Evolutionary conservation across 2,329 filamentous ascomycete species (phyloP), one percentile per base, ranked within the genome.

Genomic region (Celoporthe dispersa): DNA sequence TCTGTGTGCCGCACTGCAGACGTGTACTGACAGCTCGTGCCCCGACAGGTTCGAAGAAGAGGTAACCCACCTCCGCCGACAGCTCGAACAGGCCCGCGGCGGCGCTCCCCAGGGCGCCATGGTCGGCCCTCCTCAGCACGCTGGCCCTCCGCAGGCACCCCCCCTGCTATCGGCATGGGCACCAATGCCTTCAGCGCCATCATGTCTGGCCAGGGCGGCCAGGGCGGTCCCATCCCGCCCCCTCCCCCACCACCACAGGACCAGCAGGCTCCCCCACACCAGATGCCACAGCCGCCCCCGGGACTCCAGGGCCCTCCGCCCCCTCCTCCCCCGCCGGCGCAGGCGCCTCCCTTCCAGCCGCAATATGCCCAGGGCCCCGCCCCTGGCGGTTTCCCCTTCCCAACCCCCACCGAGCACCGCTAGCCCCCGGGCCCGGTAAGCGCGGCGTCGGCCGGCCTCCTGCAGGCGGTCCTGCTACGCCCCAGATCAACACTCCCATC

Each of bases 121-220:
- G 77, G 87, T 87, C 73, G 91, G 90, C 22, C 90, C 90, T 55
- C 88, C 91, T 71, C 91, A 92, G 77, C 93, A 96, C 73, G 88
- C 88, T 70, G 93, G 91, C 59, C 92, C 94, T 69, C 90, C 92
- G 64, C 93, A 96, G 81, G 92, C 94, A 73, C 92, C 92, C 95
- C 96, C 48, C 94, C 93, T 55, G 92, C 93, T 64, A 92, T 98
- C 75, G 93, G 94, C 37, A 92, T 97, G 77, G 94, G 95, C 35
- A 95, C 92, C 79, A 96, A 97, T 77, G 87, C 98, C 55, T 98
- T 99, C 78, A 94, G 94, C 75, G 94, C 94, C 69, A 97, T 98
- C 78, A 98, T 99, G 93, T 90, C 94, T 68, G 95, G 95, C 74
- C 90, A 90, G 80, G 90, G 88, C 73, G 92, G 91, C 76, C 94